Evolutionary conservation across 31 red algal genomes (phyloP).

Genomic region (Odonthalia washingtoniensis): DNA sequence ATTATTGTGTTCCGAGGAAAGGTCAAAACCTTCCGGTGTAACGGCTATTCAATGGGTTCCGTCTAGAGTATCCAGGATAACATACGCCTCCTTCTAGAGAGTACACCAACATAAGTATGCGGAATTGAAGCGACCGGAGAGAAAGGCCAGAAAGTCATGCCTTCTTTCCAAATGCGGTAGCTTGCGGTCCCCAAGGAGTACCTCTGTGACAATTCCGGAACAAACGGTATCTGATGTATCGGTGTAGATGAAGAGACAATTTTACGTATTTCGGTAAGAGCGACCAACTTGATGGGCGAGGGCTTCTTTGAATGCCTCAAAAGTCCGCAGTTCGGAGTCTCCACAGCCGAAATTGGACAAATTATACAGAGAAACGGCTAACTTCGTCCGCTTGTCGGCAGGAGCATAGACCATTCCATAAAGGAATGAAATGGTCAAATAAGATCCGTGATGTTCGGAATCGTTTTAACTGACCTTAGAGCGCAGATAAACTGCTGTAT

Average conservation of each 20-base stretch:
- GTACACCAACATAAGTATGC: neutral
- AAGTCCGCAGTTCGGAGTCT: neutral
- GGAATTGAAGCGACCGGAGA: neutral
- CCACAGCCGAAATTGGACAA: neutral
- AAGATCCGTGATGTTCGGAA: neutral
- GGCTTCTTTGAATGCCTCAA: neutral
- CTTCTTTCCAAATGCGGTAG: conserved; percentile 4
- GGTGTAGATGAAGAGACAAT: neutral
- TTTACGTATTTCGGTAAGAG: neutral
- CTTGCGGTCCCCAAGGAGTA: neutral
- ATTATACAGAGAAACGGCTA: neutral
- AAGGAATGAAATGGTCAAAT: neutral
- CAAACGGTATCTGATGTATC: conserved; percentile 1
- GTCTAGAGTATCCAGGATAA: neutral
- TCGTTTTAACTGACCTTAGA: neutral
- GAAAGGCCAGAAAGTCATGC: conserved; percentile 7
- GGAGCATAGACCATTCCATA: neutral
- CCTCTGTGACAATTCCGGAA: neutral
- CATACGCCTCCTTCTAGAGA: conserved; percentile 1
- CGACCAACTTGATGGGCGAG: neutral
- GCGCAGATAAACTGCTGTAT: neutral
- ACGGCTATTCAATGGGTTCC: neutral
- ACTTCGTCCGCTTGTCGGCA: neutral
- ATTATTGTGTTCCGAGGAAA: neutral
- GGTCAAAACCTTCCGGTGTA: conserved; percentile 9